These are phyloP conservation scores for Pythium aristosporum DNA, from an alignment of 352 stramenopile genomes.

Conservation along the genomic window DNA sequence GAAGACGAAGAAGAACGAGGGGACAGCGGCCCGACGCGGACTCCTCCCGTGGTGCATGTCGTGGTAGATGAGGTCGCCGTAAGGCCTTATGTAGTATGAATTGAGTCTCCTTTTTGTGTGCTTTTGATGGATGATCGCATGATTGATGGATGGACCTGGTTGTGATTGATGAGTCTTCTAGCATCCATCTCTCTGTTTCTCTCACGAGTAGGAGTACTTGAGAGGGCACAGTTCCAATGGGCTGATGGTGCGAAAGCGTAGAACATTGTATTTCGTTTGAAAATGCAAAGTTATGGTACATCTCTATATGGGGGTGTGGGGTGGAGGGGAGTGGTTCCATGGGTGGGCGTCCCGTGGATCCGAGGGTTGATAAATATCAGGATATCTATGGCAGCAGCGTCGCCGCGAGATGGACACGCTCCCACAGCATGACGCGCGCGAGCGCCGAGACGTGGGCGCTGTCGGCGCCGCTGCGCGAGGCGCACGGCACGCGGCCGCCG, in stretches of 20 bases:
- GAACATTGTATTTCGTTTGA: background rate
- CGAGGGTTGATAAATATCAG: conserved; percentile 6
- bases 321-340: background rate
- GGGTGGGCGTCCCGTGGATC: background rate
- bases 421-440: conserved; percentile 14
- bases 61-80: background rate
- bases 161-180: background rate
- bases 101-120: too few species aligned
- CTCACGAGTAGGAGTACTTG: background rate
- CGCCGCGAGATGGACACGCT: conserved; percentile 13
- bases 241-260: background rate
- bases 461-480: conserved; percentile 9
- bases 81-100: too few species aligned
- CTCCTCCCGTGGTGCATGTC: too few species aligned
- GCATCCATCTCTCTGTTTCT: background rate
- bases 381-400: conserved; percentile 11
- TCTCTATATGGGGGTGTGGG: conserved; percentile 10
- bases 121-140: background rate
- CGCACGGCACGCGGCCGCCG: conserved; percentile 12
- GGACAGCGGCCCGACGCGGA: too few species aligned
- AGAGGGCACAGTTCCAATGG: too few species aligned
- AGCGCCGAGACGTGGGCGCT: conserved; percentile 2
- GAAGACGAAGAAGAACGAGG: background rate
- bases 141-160: background rate
- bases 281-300: conserved; percentile 12